phyloP scores from a whole-genome alignment of 75 land plant species.

The Azolla pinnata region DNA sequence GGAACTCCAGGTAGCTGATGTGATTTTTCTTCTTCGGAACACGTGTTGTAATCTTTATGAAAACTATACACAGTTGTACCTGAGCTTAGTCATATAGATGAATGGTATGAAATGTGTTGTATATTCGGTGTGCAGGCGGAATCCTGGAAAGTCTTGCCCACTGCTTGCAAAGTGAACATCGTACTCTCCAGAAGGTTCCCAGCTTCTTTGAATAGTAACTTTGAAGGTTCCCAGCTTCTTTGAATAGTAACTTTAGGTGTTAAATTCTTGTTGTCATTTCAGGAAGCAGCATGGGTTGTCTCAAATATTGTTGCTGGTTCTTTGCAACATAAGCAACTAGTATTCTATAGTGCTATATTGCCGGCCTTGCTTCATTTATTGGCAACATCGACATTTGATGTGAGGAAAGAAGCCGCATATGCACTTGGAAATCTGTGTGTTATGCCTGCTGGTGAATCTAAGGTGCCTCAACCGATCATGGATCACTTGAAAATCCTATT shows the following conservation, averaged over 20 bases:
- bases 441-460: slow-evolving; percentile 35
- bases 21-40: too few species aligned
- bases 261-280: slow-evolving; percentile 4
- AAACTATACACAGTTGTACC: too few species aligned
- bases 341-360: slow-evolving; percentile 48
- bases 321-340: slow-evolving; percentile 59
- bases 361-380: slow-evolving; percentile 53
- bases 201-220: not conserved
- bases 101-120: too few species aligned
- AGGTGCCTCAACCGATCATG: slow-evolving; percentile 39
- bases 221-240: not conserved
- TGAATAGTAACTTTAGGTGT: not conserved
- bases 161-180: slow-evolving; percentile 72
- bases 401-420: slow-evolving; percentile 89
- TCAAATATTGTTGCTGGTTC: slow-evolving; percentile 96
- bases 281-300: slow-evolving; percentile 96
- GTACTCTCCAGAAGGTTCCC: slow-evolving; percentile 84
- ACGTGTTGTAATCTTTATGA: too few species aligned
- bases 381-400: slow-evolving; percentile 72
- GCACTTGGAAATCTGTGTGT: slow-evolving; percentile 90
- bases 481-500: slow-evolving; percentile 66
- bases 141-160: slow-evolving; percentile 47
- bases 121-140: slow-evolving; percentile 42
- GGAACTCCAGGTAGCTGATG: slow-evolving; percentile 70
- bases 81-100: too few species aligned